Base-by-base conservation (phyloP, 2,329 filamentous ascomycete species). In the Botrytis aclada region DNA sequence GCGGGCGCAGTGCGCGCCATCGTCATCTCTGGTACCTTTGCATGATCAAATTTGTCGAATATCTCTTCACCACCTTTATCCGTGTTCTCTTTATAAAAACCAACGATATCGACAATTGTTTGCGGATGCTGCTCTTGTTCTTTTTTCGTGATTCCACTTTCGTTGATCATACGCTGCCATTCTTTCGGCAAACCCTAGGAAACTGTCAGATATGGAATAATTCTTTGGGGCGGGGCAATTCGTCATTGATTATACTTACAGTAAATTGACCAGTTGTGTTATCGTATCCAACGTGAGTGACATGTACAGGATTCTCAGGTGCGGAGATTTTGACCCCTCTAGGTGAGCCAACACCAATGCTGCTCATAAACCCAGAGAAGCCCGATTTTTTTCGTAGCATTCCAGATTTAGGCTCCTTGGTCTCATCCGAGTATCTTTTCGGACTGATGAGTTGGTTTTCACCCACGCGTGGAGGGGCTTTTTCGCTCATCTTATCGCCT, bases 271-370 rank as follows among this genome's bases (percentile, higher is more conserved):
- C 96, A 5, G 96, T 98, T 79, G 93, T 88, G 84, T 96, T 97
- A 83, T 99, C 95, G 82, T 97, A 98, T 78, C 95, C 95, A 77
- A 99, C 96, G 83, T 99, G 96, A 73, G 95, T 98, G 79, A 99
- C 93, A 83, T 98, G 96, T 74, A 98, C 94, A 66, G 96, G 96
- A 80, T 99, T 98, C 83, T 97, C 95, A 71, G 96, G 96, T 54
- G 94, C 93, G n/a, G 96, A 98, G 79, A 99, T 99, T 82, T 95
- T 90, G 64, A 96, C 94, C 76, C 94, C 93, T 83, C 95, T 93
- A 70, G 93, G 94, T 51, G 94, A 95, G 77, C 93, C 92, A 74
- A 97, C 90, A 80, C 90, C 85, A 74, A 91, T 81, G 81, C 91
- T 95, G 82, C 91, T 95, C 85, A 97, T 90, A 80, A 97, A 94